These are phyloP conservation scores for Takashimella koratensis DNA, from an alignment of 1,284 basidiomycete species.

Conservation along the genomic window DNA sequence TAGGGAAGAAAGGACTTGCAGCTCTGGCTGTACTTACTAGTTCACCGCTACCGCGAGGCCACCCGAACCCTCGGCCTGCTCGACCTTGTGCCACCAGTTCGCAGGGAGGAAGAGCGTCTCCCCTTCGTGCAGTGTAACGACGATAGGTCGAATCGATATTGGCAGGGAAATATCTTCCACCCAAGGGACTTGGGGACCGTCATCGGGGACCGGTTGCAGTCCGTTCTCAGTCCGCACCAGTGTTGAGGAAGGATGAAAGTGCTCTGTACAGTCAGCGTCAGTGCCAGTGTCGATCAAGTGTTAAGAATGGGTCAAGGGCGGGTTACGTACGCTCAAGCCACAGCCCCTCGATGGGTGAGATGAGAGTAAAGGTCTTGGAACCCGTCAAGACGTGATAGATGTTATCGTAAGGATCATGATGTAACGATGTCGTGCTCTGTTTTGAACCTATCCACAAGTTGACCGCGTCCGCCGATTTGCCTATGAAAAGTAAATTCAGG, in stretches of 20 bases:
- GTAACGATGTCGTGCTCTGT: constrained; percentile 73
- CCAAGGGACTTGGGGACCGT: constrained; percentile 56
- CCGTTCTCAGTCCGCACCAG: constrained; percentile 18
- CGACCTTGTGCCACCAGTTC: constrained; percentile 91
- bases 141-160: constrained; percentile 61
- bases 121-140: constrained; percentile 63
- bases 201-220: constrained; percentile 24
- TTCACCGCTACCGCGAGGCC: constrained; percentile 67
- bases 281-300: constrained; percentile 39
- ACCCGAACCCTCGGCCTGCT: constrained; percentile 52
- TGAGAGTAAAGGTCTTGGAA: constrained; percentile 73
- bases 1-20: background rate
- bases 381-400: constrained; percentile 82
- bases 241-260: constrained; percentile 35
- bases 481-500: constrained; percentile 46
- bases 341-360: constrained; percentile 83
- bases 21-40: constrained; percentile 63
- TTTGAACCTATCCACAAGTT: constrained; percentile 85
- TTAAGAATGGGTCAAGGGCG: constrained; percentile 57
- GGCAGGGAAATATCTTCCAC: constrained; percentile 58
- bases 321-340: constrained; percentile 63
- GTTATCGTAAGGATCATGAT: constrained; percentile 80
- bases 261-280: constrained; percentile 20
- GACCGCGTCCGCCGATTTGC: constrained; percentile 71
- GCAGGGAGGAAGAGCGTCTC: constrained; percentile 83